These are phyloP conservation scores for Paradendryphiella salina DNA, from an alignment of 2,329 filamentous ascomycete species.

Conservation along the genomic window DNA sequence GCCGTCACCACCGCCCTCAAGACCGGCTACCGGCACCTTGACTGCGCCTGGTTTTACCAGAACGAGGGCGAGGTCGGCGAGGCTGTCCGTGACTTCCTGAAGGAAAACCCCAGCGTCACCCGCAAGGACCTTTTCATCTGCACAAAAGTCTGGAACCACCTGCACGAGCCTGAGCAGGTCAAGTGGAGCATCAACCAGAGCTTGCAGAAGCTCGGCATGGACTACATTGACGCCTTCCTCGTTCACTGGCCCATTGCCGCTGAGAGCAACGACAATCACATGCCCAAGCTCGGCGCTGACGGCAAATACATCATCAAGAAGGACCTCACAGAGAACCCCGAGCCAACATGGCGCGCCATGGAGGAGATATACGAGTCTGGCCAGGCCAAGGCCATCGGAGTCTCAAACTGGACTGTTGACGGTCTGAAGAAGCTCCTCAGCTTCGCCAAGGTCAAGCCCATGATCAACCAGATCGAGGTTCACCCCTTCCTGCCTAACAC, in stretches of 20 bases:
- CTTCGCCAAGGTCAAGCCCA: constrained; percentile 67
- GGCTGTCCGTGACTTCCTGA: constrained; percentile 63
- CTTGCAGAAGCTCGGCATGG: constrained; percentile 62
- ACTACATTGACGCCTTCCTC: constrained; percentile 72
- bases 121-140: constrained; percentile 69
- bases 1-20: constrained; percentile 64
- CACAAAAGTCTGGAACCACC: constrained; percentile 69
- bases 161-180: constrained; percentile 60
- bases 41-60: constrained; percentile 71
- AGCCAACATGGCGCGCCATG: constrained; percentile 68
- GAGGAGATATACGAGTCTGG: constrained; percentile 66
- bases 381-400: constrained; percentile 67
- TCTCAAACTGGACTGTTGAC: constrained; percentile 71
- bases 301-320: constrained; percentile 67
- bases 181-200: constrained; percentile 65
- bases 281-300: constrained; percentile 59
- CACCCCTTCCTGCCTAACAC: constrained; percentile 73
- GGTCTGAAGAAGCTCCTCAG: constrained; percentile 69
- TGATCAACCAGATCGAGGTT: constrained; percentile 74
- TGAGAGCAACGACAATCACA: constrained; percentile 56
- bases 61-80: constrained; percentile 73
- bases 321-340: constrained; percentile 67
- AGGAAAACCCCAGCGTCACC: constrained; percentile 57
- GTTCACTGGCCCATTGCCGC: constrained; percentile 63
- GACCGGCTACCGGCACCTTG: constrained; percentile 66